Percentiles rank a stretch among this genome's conserved stretches.
Evolutionary conservation across 768 basidiomycete genomes (phyloP).

Genomic region (Hemileccinum rubropunctum): DNA sequence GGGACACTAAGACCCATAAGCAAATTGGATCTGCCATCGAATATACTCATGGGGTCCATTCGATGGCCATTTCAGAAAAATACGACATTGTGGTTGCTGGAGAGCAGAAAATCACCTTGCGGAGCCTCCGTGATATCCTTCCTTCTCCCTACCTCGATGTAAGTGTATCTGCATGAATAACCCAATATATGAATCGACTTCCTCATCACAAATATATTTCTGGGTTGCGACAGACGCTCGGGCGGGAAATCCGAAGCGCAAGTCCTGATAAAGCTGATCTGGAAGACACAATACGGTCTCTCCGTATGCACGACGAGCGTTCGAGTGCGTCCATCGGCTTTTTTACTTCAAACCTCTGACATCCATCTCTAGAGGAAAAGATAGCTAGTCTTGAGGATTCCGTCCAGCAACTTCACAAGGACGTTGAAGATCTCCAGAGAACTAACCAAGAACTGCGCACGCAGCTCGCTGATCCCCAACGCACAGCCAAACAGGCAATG

Average conservation of each 20-base stretch:
- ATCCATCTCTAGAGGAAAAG: neutral
- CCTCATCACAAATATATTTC: neutral
- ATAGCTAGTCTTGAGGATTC: neutral
- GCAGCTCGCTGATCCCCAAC: neutral
- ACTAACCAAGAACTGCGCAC: neutral
- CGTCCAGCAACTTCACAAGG: neutral
- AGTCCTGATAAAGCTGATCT: neutral
- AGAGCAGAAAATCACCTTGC: too few relatives aligned
- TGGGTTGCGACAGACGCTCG: neutral
- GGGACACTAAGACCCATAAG: conserved; percentile 4
- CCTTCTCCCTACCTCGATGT: neutral
- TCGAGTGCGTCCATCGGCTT: neutral
- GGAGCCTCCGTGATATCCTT: neutral
- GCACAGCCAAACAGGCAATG: neutral
- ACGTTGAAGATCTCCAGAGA: neutral
- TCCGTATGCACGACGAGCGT: neutral
- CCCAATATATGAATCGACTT: neutral
- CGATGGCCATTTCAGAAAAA: conserved; percentile 4
- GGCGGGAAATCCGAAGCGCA: neutral
- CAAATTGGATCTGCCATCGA: neutral
- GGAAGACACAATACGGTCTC: neutral
- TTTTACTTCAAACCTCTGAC: neutral
- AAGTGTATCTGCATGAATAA: too few relatives aligned
- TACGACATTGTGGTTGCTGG: conserved; percentile 4
- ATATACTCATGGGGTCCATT: neutral